A percentile compares a stretch with the other conserved stretches of the same genome.
These are phyloP conservation scores for Kodamaea jinghongensis DNA, from an alignment of 805 yeast species.

Conservation along the genomic window DNA sequence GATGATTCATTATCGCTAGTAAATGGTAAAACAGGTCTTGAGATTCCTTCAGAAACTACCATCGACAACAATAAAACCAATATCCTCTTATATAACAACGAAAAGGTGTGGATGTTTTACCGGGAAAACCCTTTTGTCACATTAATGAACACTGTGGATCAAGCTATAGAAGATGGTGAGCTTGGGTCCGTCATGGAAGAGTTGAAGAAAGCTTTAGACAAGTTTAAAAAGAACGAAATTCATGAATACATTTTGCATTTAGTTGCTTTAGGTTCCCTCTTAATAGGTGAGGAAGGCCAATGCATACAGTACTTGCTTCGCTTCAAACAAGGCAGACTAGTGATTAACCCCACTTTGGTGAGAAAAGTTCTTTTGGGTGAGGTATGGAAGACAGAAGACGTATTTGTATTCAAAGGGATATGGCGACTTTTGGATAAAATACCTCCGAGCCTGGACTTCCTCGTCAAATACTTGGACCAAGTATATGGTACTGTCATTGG, in stretches of 20 bases:
- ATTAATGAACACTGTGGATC: not conserved
- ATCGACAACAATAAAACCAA: not conserved
- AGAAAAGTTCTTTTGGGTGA: conserved; percentile 8
- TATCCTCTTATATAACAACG: conserved; percentile 4
- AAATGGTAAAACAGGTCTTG: not conserved
- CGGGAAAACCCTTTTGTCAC: conserved; percentile 1
- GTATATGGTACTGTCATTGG: conserved; percentile 4
- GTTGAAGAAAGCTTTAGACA: not conserved
- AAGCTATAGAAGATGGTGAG: not conserved
- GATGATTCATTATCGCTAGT: too few relatives aligned
- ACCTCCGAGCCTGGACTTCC: conserved; percentile 1
- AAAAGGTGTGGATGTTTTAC: conserved; percentile 12
- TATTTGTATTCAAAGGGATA: conserved; percentile 10
- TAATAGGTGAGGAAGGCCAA: conserved; percentile 2
- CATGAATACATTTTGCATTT: conserved; percentile 11
- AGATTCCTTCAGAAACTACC: not conserved
- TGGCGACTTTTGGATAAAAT: not conserved
- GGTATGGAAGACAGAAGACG: conserved; percentile 1
- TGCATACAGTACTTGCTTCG: conserved; percentile 10
- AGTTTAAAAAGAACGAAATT: conserved; percentile 1
- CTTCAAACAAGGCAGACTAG: conserved; percentile 12
- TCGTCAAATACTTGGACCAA: conserved; percentile 10
- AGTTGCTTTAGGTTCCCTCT: conserved; percentile 4
- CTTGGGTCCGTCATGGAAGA: not conserved
- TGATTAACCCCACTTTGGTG: conserved; percentile 15